These are phyloP conservation scores for Yamadazyma sp. DNA, from an alignment of 805 yeast species.

Conservation along the genomic window DNA sequence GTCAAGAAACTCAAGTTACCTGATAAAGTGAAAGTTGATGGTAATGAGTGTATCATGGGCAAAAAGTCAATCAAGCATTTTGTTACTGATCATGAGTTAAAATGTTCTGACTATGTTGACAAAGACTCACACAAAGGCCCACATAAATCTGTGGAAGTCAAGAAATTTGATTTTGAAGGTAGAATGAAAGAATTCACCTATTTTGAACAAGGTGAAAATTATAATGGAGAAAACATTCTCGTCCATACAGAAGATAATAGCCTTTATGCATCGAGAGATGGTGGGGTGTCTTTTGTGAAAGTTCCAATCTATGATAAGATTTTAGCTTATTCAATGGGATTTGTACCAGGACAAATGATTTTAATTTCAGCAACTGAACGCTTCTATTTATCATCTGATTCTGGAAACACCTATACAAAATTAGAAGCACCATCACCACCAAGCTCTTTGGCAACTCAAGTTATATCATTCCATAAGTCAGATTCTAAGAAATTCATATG, in stretches of 20 bases:
- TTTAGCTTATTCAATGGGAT: conserved; percentile 45
- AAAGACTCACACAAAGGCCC: conserved; percentile 12
- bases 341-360: conserved; percentile 53
- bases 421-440: conserved; percentile 52
- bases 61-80: conserved; percentile 22
- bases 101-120: conserved; percentile 30
- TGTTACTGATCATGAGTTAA: conserved; percentile 24
- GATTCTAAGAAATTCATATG: conserved; percentile 61
- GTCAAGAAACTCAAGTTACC: conserved; percentile 23
- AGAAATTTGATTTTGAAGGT: conserved; percentile 48
- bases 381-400: conserved; percentile 61
- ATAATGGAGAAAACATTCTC: conserved; percentile 45
- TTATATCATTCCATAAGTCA: conserved; percentile 61
- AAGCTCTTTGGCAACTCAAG: conserved; percentile 28
- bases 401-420: conserved; percentile 56
- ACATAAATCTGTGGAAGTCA: conserved; percentile 30
- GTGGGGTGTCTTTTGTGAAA: conserved; percentile 41
- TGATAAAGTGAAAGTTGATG: conserved; percentile 43
- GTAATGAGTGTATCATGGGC: conserved; percentile 40
- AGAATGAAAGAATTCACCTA: conserved; percentile 55
- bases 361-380: conserved; percentile 47
- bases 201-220: conserved; percentile 46
- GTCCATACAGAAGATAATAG: conserved; percentile 51
- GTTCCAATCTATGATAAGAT: conserved; percentile 33
- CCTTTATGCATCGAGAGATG: conserved; percentile 58